Base-by-base conservation (phyloP, 1,284 basidiomycete genomes). In the Stygiomarasmius scandens region DNA sequence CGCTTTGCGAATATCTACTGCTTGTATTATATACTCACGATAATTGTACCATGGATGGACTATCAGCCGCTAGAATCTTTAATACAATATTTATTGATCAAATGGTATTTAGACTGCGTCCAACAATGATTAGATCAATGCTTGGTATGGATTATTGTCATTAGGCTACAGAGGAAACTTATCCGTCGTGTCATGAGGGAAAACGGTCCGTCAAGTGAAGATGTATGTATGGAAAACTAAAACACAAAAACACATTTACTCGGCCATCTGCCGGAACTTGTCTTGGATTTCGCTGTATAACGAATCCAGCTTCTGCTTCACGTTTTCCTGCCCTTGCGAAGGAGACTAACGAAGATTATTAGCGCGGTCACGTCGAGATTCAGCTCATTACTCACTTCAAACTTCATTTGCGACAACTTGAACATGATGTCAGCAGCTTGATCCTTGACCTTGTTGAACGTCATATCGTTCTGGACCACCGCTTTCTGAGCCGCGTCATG, bases 391-490 rank as follows among this genome's bases (percentile, higher is more conserved):
- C 83, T 45, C 62, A 91, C 93, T 87, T 97, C 95, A 72, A 98
- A 98, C 75, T 98, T 98, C 93, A 96, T 96, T 76, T 98, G 96
- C 54, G 95, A 96, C 27, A 99, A 85, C 73, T 96, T 93, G 81
- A 91, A 98, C 83, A 96, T 92, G 62, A 97, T 74, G 66, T 99
- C 96, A 55, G 82, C 78, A 12, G 93, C 86, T 41, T 87, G 80
- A 66, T 98, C 96, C 72, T 93, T 93, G 74, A 98, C 90, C 80
- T 89, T 93, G 55, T 88, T 80, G 72, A 95, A 99, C n/a, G 96
- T 97, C 63, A 95, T 76, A 66, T 96, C 94, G 49, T 89, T 87
- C 66, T 90, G 86, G 49, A 88, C 84, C 52, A 97, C 92, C 16
- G 94, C 92, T 71, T 87, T 91, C 70, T 92, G 82, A 5, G 96